A percentile compares a stretch with the other conserved stretches of the same genome.
Evolutionary conservation across 192 early-diverging fungal genomes (phyloP).

Genomic region (Coemansia sp.): DNA sequence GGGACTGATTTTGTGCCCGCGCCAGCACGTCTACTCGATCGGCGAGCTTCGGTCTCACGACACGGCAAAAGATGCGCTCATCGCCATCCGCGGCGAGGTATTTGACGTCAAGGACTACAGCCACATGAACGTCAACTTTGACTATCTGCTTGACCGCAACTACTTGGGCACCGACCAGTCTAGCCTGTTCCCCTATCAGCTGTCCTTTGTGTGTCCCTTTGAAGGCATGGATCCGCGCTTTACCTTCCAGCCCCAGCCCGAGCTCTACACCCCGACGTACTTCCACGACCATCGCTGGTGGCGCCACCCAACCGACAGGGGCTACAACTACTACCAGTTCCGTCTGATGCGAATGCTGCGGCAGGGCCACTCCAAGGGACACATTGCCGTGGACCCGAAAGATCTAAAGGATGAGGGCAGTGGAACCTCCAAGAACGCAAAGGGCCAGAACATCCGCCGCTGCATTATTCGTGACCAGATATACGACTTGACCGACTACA

Average conservation of each 20-base stretch:
- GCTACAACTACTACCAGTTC: conserved; percentile 70
- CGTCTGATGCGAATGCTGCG: conserved; percentile 63
- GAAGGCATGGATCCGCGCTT: conserved; percentile 56
- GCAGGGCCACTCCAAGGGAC: conserved; percentile 65
- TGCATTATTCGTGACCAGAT: conserved; percentile 71
- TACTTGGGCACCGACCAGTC: conserved; percentile 71
- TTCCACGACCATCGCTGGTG: conserved; percentile 74
- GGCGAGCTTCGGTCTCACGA: conserved; percentile 63
- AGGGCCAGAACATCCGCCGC: conserved; percentile 51
- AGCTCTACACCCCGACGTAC: conserved; percentile 60
- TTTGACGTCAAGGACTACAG: conserved; percentile 73
- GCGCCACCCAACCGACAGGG: conserved; percentile 59
- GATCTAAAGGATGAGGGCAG: conserved; percentile 59
- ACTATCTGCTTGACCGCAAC: conserved; percentile 51
- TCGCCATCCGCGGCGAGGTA: conserved; percentile 78
- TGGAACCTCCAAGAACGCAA: conserved; percentile 42
- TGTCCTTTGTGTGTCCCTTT: conserved; percentile 61
- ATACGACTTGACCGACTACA: conserved; percentile 73
- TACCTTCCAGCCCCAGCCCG: conserved; percentile 54
- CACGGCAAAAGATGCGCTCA: conserved; percentile 60
- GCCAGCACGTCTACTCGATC: conserved; percentile 70
- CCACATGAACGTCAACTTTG: conserved; percentile 55
- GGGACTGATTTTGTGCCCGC: conserved; percentile 74
- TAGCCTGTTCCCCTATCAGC: conserved; percentile 68
- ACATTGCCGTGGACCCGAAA: conserved; percentile 63